phyloP scores from a whole-genome alignment of 2,329 filamentous ascomycete genomes.

The Arthrocladium fulminans region DNA sequence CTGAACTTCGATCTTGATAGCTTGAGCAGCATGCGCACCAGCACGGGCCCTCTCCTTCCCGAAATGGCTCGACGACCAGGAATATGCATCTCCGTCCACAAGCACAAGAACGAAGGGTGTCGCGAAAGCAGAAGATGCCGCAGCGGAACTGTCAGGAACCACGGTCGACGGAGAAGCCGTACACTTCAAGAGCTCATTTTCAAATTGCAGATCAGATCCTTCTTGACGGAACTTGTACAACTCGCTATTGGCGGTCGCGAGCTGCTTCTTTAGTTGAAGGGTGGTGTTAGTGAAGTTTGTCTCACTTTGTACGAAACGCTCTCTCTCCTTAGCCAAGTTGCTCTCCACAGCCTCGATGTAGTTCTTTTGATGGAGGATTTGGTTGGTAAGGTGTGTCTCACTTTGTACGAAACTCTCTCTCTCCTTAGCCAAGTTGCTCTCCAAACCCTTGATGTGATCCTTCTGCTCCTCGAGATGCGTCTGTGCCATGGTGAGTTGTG shows the following conservation, averaged over 20 bases:
- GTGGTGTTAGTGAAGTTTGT: neutral
- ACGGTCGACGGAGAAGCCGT: neutral
- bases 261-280: neutral
- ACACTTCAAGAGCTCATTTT: slow-evolving; percentile 7
- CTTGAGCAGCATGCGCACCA: slow-evolving; percentile 16
- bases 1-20: slow-evolving; percentile 17
- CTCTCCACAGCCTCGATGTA: neutral
- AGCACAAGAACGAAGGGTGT: slow-evolving; percentile 21
- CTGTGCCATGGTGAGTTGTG: neutral
- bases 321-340: neutral
- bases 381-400: neutral
- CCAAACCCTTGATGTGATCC: neutral
- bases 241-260: neutral
- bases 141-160: neutral
- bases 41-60: neutral
- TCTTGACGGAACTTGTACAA: neutral
- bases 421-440: neutral
- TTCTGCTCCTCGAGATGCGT: no score
- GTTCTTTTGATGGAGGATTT: neutral
- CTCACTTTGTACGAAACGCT: neutral
- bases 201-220: slow-evolving; percentile 13
- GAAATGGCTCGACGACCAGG: slow-evolving; percentile 8
- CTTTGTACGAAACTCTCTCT: neutral
- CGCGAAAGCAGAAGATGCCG: slow-evolving; percentile 10
- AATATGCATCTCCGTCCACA: slow-evolving; percentile 21